Conservation (phyloP, 164 flowering plant species). For the Liquidambar formosana region DNA sequence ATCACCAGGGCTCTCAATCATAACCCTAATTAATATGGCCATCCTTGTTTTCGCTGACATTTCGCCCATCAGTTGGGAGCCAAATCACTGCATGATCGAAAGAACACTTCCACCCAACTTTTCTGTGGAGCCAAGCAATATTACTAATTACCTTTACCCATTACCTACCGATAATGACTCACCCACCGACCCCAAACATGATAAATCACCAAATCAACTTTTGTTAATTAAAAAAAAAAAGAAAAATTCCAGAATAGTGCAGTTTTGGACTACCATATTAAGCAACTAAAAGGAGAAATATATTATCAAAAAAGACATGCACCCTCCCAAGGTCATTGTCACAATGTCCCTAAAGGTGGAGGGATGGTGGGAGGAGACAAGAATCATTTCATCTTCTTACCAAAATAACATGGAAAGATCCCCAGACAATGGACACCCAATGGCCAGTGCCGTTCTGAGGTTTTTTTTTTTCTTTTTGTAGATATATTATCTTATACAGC, state of each 20-base stretch:
- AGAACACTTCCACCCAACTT: background rate
- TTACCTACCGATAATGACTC: background rate
- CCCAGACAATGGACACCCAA: constrained; percentile 31
- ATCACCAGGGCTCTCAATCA: no score
- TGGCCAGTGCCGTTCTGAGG: constrained; percentile 12
- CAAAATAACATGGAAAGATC: constrained; percentile 50
- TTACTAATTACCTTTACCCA: background rate
- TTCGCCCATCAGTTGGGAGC: no score
- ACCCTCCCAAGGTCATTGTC: no score
- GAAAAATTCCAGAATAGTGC: no score
- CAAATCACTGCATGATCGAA: background rate
- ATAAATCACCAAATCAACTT: background rate
- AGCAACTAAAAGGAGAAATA: no score
- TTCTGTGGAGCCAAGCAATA: background rate
- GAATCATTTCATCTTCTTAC: constrained; percentile 18
- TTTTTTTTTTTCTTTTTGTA: no score
- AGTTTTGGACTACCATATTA: no score
- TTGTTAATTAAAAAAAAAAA: no score
- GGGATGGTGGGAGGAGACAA: constrained; percentile 29
- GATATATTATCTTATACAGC: constrained; percentile 24
- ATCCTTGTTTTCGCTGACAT: no score
- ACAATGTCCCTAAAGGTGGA: no score
- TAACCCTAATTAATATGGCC: no score
- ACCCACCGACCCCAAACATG: background rate
- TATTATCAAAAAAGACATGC: no score